Conservation (phyloP, 2,329 filamentous ascomycete genomes). For the Beauveria australis region DNA sequence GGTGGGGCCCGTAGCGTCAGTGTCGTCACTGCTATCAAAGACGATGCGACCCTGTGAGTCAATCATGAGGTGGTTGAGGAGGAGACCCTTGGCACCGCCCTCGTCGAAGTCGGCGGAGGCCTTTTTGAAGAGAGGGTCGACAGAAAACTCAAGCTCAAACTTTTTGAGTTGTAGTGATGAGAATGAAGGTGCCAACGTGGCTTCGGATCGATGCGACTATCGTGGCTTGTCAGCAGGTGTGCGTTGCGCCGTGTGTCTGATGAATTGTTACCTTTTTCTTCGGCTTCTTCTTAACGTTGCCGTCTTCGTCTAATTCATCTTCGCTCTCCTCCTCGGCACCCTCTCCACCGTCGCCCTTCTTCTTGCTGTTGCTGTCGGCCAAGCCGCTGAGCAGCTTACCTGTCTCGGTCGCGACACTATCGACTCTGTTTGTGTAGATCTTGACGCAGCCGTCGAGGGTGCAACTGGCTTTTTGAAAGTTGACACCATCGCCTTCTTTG, state of each 20-base stretch:
- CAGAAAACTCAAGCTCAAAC: constrained; percentile 91
- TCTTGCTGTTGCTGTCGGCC: constrained; percentile 76
- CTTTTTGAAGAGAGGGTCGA: constrained; percentile 98
- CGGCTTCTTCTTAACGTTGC: constrained; percentile 51
- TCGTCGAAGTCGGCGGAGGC: constrained; percentile 97
- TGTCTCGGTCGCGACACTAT: constrained; percentile 96
- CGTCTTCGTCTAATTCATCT: constrained; percentile 55
- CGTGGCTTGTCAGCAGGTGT: background rate
- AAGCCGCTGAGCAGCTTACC: constrained; percentile 89
- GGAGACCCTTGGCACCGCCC: constrained; percentile 87
- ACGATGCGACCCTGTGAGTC: constrained; percentile 88
- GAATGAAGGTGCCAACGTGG: constrained; percentile 87
- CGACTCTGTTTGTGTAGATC: constrained; percentile 96
- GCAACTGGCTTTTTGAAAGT: constrained; percentile 97
- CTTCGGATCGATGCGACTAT: constrained; percentile 68
- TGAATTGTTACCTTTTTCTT: constrained; percentile 62
- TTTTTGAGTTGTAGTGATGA: constrained; percentile 88
- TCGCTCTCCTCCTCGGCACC: constrained; percentile 61
- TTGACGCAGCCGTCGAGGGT: constrained; percentile 97
- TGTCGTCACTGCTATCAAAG: constrained; percentile 95
- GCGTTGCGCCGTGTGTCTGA: background rate
- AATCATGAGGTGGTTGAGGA: constrained; percentile 95
- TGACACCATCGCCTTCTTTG: constrained; percentile 93
- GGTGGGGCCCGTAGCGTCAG: constrained; percentile 85
- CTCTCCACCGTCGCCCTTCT: constrained; percentile 57